Evolutionary conservation across 768 basidiomycete species (phyloP).

Genomic region (Ephemerocybe angulata): DNA sequence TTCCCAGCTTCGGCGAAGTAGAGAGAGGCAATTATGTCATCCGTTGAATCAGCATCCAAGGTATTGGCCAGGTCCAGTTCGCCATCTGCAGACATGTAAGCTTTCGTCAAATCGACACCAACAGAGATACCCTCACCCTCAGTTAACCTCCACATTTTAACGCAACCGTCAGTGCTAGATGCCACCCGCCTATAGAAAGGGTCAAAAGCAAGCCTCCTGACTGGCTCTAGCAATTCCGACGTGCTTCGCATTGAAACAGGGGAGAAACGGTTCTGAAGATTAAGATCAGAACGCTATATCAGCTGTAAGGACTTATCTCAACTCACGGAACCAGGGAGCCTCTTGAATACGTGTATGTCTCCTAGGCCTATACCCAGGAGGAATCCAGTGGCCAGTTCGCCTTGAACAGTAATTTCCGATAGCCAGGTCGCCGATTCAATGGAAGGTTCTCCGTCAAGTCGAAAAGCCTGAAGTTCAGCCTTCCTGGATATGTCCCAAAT

Average conservation of each 20-base stretch:
- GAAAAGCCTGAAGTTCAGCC: not conserved
- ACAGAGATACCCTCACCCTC: not conserved
- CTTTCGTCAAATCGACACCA: not conserved
- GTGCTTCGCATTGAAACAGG: not conserved
- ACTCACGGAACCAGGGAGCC: too few species aligned
- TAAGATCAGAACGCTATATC: not conserved
- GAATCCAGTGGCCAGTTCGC: too few species aligned
- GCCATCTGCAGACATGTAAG: too few species aligned
- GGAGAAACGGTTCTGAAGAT: not conserved
- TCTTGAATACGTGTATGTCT: too few species aligned
- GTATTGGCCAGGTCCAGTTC: not conserved
- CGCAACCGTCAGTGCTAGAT: not conserved
- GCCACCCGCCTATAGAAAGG: not conserved
- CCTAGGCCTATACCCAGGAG: too few species aligned
- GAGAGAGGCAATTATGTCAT: not conserved
- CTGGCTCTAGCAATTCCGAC: not conserved
- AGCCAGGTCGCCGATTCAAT: not conserved
- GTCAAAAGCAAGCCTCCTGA: not conserved
- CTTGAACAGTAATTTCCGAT: too few species aligned
- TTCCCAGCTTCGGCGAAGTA: not conserved
- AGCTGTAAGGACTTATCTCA: too few species aligned
- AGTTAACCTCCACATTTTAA: not conserved
- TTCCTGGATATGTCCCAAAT: not conserved
- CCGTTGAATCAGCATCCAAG: not conserved
- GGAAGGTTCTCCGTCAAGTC: not conserved